phyloP scores from a whole-genome alignment of 225 moss, liverwort and hornwort genomes.

The Polytrichum commune region DNA sequence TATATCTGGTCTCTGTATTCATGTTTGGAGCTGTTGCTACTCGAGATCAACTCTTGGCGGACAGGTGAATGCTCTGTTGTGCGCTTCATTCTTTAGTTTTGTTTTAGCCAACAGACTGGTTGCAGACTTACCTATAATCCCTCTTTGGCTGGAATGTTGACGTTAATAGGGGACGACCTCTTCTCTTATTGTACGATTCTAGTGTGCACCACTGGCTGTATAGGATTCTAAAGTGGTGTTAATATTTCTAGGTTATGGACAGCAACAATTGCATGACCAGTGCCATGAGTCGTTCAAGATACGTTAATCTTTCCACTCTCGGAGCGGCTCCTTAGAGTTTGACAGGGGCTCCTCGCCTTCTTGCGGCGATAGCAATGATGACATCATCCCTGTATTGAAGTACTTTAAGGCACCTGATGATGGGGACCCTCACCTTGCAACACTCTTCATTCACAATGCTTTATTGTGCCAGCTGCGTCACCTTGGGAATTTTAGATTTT shows the following conservation, averaged over 20 bases:
- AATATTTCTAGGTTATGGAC: conserved; percentile 58
- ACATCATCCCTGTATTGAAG: conserved; percentile 77
- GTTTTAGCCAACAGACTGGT: no score
- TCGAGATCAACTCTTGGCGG: conserved; percentile 71
- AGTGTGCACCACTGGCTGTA: no score
- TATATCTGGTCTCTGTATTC: conserved; percentile 69
- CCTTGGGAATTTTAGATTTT: conserved; percentile 81
- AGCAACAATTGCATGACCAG: conserved; percentile 83
- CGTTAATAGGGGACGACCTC: no score
- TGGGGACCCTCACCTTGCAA: conserved; percentile 76
- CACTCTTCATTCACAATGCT: conserved; percentile 74
- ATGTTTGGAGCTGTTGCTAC: conserved; percentile 87
- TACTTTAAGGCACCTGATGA: conserved; percentile 82
- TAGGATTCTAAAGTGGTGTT: no score
- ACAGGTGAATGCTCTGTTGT: conserved; percentile 35
- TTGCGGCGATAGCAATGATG: conserved; percentile 87
- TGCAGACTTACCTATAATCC: no score
- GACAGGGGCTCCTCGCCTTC: conserved; percentile 84
- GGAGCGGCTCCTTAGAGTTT: conserved; percentile 86
- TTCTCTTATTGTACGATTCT: no score
- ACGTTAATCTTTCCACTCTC: conserved; percentile 80
- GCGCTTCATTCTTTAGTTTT: no score
- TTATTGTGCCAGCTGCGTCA: conserved; percentile 76
- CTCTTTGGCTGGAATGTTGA: no score
- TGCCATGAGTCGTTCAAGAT: conserved; percentile 77